These are phyloP conservation scores for Chrysophaeum taylorii DNA, from an alignment of 352 stramenopile genomes.

Conservation along the genomic window DNA sequence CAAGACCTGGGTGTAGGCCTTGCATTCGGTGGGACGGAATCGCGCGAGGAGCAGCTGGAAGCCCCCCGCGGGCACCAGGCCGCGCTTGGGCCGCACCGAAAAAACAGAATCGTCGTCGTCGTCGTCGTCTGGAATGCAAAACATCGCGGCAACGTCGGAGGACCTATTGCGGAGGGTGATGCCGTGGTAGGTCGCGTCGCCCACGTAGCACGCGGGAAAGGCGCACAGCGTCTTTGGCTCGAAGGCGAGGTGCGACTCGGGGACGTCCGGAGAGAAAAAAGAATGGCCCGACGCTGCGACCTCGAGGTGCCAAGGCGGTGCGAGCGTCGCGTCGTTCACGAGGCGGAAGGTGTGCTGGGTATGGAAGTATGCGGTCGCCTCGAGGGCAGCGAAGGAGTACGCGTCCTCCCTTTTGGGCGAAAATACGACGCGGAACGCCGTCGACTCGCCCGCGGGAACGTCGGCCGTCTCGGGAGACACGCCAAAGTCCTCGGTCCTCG, in stretches of 20 bases:
- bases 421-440: slow-evolving; percentile 69
- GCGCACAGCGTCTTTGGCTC: slow-evolving; percentile 43
- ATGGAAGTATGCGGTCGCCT: slow-evolving; percentile 73
- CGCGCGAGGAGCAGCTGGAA: slow-evolving; percentile 27
- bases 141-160: slow-evolving; percentile 72
- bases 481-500: slow-evolving; percentile 42
- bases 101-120: slow-evolving; percentile 52
- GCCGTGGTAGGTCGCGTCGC: slow-evolving; percentile 73
- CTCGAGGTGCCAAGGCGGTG: slow-evolving; percentile 69
- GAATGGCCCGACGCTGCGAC: slow-evolving; percentile 66
- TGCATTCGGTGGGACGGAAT: slow-evolving; percentile 15
- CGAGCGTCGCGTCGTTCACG: slow-evolving; percentile 77
- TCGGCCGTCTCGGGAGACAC: slow-evolving; percentile 59
- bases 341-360: slow-evolving; percentile 81
- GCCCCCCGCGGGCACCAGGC: slow-evolving; percentile 22
- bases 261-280: slow-evolving; percentile 69
- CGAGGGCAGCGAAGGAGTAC: slow-evolving; percentile 77
- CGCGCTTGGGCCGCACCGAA: slow-evolving; percentile 33
- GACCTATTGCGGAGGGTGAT: slow-evolving; percentile 66
- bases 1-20: slow-evolving; percentile 12
- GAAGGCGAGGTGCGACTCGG: slow-evolving; percentile 62
- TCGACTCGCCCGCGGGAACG: slow-evolving; percentile 56
- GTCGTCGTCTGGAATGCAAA: slow-evolving; percentile 61
- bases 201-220: slow-evolving; percentile 71
- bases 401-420: slow-evolving; percentile 54